Conservation (phyloP, 176 grass and related monocot genomes). For the Oryza brachyantha region DNA sequence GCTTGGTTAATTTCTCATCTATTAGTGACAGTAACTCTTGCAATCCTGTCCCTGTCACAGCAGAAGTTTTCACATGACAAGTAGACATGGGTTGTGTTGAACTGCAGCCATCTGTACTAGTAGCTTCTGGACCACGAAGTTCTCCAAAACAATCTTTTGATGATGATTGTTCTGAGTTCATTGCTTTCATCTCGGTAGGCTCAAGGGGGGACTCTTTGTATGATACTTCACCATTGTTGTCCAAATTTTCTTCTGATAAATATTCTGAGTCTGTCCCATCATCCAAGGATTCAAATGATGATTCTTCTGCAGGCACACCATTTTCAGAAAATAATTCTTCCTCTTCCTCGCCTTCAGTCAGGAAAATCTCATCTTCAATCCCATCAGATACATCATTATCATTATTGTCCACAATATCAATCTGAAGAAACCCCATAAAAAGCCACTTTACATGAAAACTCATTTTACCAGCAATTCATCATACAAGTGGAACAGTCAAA, state of each 20-base stretch:
- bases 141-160: slow-evolving; percentile 27
- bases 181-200: slow-evolving; percentile 14
- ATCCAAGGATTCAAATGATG: slow-evolving; percentile 51
- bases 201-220: slow-evolving; percentile 26
- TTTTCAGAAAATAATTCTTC: slow-evolving; percentile 50
- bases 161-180: slow-evolving; percentile 14
- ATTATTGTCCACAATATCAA: slow-evolving; percentile 67
- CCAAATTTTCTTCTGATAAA: slow-evolving; percentile 41
- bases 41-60: slow-evolving; percentile 65
- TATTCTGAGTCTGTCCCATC: slow-evolving; percentile 40
- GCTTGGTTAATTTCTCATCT: slow-evolving; percentile 59
- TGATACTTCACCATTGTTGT: slow-evolving; percentile 20
- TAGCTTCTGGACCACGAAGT: slow-evolving; percentile 6
- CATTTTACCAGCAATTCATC: slow-evolving; percentile 5
- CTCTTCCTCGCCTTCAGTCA: slow-evolving; percentile 48
- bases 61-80: slow-evolving; percentile 79
- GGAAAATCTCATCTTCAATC: slow-evolving; percentile 33
- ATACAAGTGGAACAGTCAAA: slow-evolving; percentile 22
- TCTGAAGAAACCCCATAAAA: slow-evolving; percentile 42
- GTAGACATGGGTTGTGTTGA: slow-evolving; percentile 30
- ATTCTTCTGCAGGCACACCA: slow-evolving; percentile 37
- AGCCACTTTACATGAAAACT: slow-evolving; percentile 25
- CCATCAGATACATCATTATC: slow-evolving; percentile 34
- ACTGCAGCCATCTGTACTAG: slow-evolving; percentile 5
- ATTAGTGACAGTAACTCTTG: slow-evolving; percentile 71